Evolutionary conservation across 2,329 filamentous ascomycete species (phyloP).

Genomic region (Hymenoscyphus occultus): DNA sequence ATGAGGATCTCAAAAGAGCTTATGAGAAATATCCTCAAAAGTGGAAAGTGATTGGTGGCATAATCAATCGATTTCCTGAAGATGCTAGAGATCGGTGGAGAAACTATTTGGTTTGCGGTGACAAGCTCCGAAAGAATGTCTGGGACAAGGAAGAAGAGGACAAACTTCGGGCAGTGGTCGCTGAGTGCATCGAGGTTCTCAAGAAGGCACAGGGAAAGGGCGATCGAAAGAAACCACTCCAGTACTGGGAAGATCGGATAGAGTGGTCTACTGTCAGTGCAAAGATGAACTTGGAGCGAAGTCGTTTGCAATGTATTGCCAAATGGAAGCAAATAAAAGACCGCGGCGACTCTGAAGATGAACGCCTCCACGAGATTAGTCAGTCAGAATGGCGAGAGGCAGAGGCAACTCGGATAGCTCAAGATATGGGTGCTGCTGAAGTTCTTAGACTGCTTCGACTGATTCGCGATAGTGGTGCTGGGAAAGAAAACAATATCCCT

Average conservation of each 20-base stretch:
- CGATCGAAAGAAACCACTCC: constrained; percentile 37
- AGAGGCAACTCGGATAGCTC: constrained; percentile 43
- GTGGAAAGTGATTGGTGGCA: constrained; percentile 60
- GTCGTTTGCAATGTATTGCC: constrained; percentile 62
- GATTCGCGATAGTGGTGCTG: constrained; percentile 42
- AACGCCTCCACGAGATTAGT: constrained; percentile 30
- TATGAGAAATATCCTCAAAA: constrained; percentile 47
- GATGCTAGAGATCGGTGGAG: constrained; percentile 69
- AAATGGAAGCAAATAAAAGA: constrained; percentile 60
- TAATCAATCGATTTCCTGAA: constrained; percentile 61
- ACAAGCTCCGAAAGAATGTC: constrained; percentile 47
- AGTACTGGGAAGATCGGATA: constrained; percentile 51
- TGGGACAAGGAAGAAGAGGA: constrained; percentile 63
- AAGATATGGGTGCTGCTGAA: constrained; percentile 44
- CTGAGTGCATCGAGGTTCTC: constrained; percentile 51
- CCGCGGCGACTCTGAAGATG: constrained; percentile 26
- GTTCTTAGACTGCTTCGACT: constrained; percentile 45
- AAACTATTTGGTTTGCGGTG: constrained; percentile 61
- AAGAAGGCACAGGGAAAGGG: constrained; percentile 31
- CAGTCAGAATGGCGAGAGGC: constrained; percentile 43
- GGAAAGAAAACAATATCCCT: constrained; percentile 46
- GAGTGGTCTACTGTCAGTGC: constrained; percentile 65
- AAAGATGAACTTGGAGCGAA: constrained; percentile 59
- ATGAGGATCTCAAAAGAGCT: constrained; percentile 49
- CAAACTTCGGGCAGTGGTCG: constrained; percentile 44